Evolutionary conservation across 2,329 filamentous ascomycete species (phyloP).

Genomic region (Amesomyces nigricolor): DNA sequence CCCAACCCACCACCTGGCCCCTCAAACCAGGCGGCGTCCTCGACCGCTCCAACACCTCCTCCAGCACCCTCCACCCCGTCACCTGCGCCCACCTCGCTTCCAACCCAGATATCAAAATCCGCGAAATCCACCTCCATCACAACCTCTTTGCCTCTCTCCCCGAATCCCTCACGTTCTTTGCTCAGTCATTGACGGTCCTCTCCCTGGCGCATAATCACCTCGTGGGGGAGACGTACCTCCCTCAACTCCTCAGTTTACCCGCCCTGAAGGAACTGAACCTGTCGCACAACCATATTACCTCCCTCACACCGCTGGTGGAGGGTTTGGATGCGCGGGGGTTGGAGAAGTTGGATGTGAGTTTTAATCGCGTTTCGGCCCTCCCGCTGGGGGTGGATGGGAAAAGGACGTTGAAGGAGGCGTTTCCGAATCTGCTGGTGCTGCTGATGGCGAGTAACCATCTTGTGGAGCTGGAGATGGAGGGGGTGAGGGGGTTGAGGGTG

Average conservation of each 20-base stretch:
- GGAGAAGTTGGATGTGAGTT: constrained; percentile 71
- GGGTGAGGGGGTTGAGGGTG: constrained; percentile 66
- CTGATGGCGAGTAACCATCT: constrained; percentile 77
- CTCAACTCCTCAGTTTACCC: constrained; percentile 56
- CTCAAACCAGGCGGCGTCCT: constrained; percentile 58
- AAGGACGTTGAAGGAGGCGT: constrained; percentile 52
- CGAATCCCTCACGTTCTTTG: constrained; percentile 63
- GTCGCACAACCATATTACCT: constrained; percentile 65
- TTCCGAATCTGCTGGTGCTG: constrained; percentile 65
- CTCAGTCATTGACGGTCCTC: constrained; percentile 63
- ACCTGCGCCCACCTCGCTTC: constrained; percentile 49
- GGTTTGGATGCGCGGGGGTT: constrained; percentile 69
- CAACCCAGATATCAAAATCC: constrained; percentile 42
- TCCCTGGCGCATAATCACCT: constrained; percentile 73
- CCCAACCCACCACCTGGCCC: constrained; percentile 47
- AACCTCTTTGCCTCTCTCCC: constrained; percentile 71
- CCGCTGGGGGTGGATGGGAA: constrained; percentile 38
- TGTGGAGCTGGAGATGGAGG: constrained; percentile 63
- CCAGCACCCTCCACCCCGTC: constrained; percentile 53
- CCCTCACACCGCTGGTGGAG: constrained; percentile 58
- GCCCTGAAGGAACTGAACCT: constrained; percentile 73
- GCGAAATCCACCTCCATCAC: constrained; percentile 64
- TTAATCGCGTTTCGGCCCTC: constrained; percentile 71
- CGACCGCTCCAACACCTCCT: constrained; percentile 63
- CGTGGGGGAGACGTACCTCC: constrained; percentile 57